Evolutionary conservation across 2,329 filamentous ascomycete species (phyloP).

Genomic region (Phialemoniopsis sp.): DNA sequence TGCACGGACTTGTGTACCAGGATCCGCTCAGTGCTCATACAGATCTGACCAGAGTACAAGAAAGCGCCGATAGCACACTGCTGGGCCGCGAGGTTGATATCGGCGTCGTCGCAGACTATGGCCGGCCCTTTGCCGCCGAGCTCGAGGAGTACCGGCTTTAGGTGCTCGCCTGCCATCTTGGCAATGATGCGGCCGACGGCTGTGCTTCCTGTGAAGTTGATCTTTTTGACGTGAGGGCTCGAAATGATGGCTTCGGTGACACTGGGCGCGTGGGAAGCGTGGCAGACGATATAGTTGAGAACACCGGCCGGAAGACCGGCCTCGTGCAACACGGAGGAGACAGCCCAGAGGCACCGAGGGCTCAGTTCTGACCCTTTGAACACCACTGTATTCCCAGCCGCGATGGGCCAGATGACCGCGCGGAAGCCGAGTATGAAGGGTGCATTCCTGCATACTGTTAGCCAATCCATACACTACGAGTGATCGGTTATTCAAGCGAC

Average conservation of each 20-base stretch:
- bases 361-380: too few species aligned
- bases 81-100: conserved; percentile 62
- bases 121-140: conserved; percentile 69
- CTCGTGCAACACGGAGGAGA: too few species aligned
- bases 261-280: conserved; percentile 49
- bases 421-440: too few species aligned
- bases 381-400: too few species aligned
- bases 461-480: too few species aligned
- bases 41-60: conserved; percentile 73
- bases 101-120: conserved; percentile 61
- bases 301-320: not conserved
- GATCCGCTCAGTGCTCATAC: conserved; percentile 80
- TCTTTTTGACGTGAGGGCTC: conserved; percentile 65
- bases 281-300: too few species aligned
- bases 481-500: too few species aligned
- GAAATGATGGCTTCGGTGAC: conserved; percentile 67
- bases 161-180: conserved; percentile 61
- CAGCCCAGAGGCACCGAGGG: too few species aligned
- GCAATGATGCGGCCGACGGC: conserved; percentile 70
- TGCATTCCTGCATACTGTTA: too few species aligned
- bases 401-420: too few species aligned
- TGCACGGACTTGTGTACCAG: conserved; percentile 47
- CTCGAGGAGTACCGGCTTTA: conserved; percentile 79
- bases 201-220: conserved; percentile 84
- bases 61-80: conserved; percentile 69